Evolutionary conservation across 345 rosid species (phyloP), one percentile per base, ranked within the genome.

Genomic region (Hibiscus syriacus): DNA sequence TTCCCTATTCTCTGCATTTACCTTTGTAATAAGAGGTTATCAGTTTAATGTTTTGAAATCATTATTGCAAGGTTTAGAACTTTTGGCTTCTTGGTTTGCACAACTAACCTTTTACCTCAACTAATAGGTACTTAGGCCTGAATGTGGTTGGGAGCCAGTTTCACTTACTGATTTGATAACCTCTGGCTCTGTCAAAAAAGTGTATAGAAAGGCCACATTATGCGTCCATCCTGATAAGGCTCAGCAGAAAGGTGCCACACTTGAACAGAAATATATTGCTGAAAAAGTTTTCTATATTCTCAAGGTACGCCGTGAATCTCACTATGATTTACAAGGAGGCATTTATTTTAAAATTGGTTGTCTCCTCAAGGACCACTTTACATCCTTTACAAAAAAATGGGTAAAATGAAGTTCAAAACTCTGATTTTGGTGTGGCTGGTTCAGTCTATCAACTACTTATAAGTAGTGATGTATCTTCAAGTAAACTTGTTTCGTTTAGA

Each of bases 161-260:
- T 81, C 97, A 8, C 71, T 95, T 66, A 85, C 97, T 43, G 98
- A 95, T 83, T 77, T 95, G 78, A 90, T 92, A 64, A 87, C 97
- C 68, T 85, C 98, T 50, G 17, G 83, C 22, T 81, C 96, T 8
- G 99, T 95, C 48, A 95, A 92, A 80, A 92, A 92, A 67, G 94
- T 88, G 1, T 95, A 88, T 69, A 83, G 88, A 67, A 95, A 84
- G 85, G 94, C 99, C 74, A 79, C 88, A 6, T 67, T 92, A 61
- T 86, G 72, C 70, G 83, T 95, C 57, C 98, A 95, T 77, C 99
- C 98, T n/a, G 99, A 95, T 68, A 95, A 95, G 85, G 99, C 90
- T 72, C 98, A 92, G 73, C 99, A 91, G 80, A 94, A 91, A 77
- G 98, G 98, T 69, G 93, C 98, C 63, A 90, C 80, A 39, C 77